phyloP scores from a whole-genome alignment of 2,329 filamentous ascomycete species.

The Fonsecaea erecta region DNA sequence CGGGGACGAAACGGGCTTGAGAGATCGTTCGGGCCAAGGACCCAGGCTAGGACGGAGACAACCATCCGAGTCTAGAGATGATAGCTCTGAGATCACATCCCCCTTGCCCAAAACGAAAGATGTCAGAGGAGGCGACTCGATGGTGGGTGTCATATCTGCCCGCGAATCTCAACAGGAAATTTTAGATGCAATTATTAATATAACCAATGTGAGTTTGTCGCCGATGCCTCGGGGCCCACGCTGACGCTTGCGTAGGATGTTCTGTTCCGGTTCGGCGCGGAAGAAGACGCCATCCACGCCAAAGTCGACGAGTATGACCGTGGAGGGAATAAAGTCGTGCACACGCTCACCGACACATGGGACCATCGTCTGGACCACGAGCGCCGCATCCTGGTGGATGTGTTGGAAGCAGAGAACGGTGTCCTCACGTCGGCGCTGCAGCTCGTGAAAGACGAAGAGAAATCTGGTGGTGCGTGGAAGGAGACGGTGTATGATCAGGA shows the following conservation, averaged over 20 bases:
- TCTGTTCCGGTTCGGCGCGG: constrained; percentile 28
- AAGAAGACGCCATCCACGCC: constrained; percentile 28
- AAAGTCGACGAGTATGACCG: constrained; percentile 18
- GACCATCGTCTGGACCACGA: constrained; percentile 28
- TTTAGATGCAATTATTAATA: constrained; percentile 23
- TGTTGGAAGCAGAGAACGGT: constrained; percentile 18
- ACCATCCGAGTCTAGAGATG: constrained; percentile 22
- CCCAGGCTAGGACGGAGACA: constrained; percentile 11
- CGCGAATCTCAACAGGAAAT: constrained; percentile 26
- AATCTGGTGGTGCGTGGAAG: constrained; percentile 12
- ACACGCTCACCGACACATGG: constrained; percentile 29
- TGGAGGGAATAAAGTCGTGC: constrained; percentile 20
- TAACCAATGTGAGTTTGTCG: constrained; percentile 22
- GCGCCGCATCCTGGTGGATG: constrained; percentile 10
- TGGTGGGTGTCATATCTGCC: background rate
- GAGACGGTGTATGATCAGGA: background rate
- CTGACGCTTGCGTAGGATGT: constrained; percentile 28
- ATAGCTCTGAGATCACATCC: constrained; percentile 10
- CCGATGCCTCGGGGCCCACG: background rate
- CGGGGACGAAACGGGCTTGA: constrained; percentile 14
- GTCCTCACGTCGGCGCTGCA: constrained; percentile 16
- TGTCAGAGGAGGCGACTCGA: background rate
- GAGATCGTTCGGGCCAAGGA: constrained; percentile 14
- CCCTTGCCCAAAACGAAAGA: background rate
- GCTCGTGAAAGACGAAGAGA: constrained; percentile 10